These are phyloP conservation scores for Fusarium sp. DNA, from an alignment of 2,329 filamentous ascomycete genomes.

Conservation along the genomic window DNA sequence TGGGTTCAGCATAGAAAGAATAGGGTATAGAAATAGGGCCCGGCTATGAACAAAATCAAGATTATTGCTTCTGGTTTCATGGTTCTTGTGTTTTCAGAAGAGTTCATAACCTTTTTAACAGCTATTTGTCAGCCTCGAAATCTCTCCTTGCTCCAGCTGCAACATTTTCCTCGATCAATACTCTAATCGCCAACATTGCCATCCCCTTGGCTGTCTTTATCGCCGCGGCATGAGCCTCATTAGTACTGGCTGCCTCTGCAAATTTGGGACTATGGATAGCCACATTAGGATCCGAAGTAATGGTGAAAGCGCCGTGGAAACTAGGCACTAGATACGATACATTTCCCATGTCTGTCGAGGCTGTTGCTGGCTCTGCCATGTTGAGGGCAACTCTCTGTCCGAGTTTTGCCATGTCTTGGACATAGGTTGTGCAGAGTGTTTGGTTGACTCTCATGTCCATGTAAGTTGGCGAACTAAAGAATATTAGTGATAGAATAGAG, in stretches of 20 bases:
- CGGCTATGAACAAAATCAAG: neutral
- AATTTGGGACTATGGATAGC: conserved; percentile 57
- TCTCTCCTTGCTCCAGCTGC: conserved; percentile 29
- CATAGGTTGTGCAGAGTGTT: conserved; percentile 57
- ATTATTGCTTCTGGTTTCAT: neutral
- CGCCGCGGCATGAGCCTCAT: conserved; percentile 54
- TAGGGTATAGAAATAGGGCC: neutral
- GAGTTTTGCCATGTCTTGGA: conserved; percentile 54
- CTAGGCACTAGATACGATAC: conserved; percentile 60
- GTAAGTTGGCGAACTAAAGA: conserved; percentile 44
- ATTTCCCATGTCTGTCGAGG: conserved; percentile 65
- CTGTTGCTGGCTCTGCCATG: conserved; percentile 52
- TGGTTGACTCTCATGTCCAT: conserved; percentile 59
- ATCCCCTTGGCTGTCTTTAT: conserved; percentile 59
- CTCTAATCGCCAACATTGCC: conserved; percentile 51
- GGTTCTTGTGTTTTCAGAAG: too few relatives aligned
- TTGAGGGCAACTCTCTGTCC: conserved; percentile 47
- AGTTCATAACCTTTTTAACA: too few relatives aligned
- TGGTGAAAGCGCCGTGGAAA: conserved; percentile 62
- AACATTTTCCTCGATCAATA: conserved; percentile 43
- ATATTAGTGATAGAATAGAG: neutral
- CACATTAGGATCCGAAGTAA: conserved; percentile 48
- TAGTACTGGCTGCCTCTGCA: conserved; percentile 56
- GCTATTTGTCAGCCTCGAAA: conserved; percentile 19
- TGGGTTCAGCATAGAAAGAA: neutral